Evolutionary conservation across 768 basidiomycete genomes (phyloP).

Genomic region (Trichaptum fuscoviolaceum): DNA sequence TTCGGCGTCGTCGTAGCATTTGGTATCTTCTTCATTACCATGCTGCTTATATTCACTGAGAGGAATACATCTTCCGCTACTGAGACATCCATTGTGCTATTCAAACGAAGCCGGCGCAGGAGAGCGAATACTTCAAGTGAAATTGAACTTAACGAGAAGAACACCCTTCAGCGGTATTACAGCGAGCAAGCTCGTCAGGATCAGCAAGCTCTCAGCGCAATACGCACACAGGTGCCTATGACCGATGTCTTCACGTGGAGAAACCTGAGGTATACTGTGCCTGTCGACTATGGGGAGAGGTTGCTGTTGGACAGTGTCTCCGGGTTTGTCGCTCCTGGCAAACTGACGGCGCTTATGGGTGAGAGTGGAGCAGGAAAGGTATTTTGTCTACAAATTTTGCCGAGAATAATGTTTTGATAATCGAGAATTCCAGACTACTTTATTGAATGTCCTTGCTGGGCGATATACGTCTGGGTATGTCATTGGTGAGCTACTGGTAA

Average conservation of each 20-base stretch:
- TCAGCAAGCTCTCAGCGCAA: slow-evolving; percentile 21
- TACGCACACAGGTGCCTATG: slow-evolving; percentile 15
- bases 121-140: slow-evolving; percentile 16
- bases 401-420: not conserved
- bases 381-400: not conserved
- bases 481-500: slow-evolving; percentile 23
- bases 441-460: slow-evolving; percentile 26
- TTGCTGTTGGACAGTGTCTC: slow-evolving; percentile 66
- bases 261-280: slow-evolving; percentile 60
- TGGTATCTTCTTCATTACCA: slow-evolving; percentile 47
- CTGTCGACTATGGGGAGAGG: slow-evolving; percentile 39
- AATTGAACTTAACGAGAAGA: slow-evolving; percentile 4
- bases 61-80: slow-evolving; percentile 33
- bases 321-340: slow-evolving; percentile 79
- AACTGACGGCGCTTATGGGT: slow-evolving; percentile 70
- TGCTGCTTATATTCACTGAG: slow-evolving; percentile 61
- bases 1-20: slow-evolving; percentile 67
- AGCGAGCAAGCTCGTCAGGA: not conserved
- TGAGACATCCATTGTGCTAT: slow-evolving; percentile 47
- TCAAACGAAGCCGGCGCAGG: slow-evolving; percentile 48
- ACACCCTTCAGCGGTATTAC: not conserved
- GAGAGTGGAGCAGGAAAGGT: slow-evolving; percentile 48
- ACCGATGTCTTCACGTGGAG: slow-evolving; percentile 78
- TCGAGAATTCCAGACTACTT: slow-evolving; percentile 25
- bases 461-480: slow-evolving; percentile 9